Base-by-base conservation (phyloP, 2,329 filamentous ascomycete genomes). In the Cladobotryum protrusum region DNA sequence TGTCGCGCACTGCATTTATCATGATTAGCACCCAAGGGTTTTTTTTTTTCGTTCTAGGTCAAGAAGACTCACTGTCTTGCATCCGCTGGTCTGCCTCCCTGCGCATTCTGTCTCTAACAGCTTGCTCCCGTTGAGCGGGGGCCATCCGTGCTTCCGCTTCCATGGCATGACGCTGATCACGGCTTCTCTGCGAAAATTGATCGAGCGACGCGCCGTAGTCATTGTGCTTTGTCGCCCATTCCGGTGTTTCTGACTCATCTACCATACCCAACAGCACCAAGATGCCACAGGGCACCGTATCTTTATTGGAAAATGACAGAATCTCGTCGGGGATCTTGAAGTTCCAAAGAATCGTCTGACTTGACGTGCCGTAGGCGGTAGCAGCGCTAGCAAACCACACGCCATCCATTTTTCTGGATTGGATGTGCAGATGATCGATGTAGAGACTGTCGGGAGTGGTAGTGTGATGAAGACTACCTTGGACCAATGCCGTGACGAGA, bases 271-370 rank as follows among this genome's bases (percentile, higher is more conserved):
- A 62, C 17, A 82, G 59, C n/a, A 81, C 78, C 24, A 83, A 68
- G 24, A 82, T 68, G 32, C 80, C 81, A 57, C 79, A 82, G 0
- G 80, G 79, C 1, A 84, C 72, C 1, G 75, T 76, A 15, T 76
- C 73, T 29, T 70, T 72, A 8, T 74, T 69, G 2, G 77, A 64
- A 51, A 83, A 79, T 1, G 66, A 54, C 1, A 81, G 57, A 4
- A 82, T 63, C 3, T 73, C 70, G 17, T 75, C 69, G 0, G 79
- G 78, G 43, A 82, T 80, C 49, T 73, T 72, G 65, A 81, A 82
- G 59, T 76, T 79, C 80, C 80, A 83, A 3, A 83, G 67, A 9
- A 81, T 70, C 1, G 78, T 81, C 55, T 76, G 72, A 45, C 70
- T 75, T 0, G 73, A 70, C 1, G 76, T 78, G 17, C 76, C 75